Conservation (phyloP, 208 protist genomes). For the Crithidia expoeki region DNA sequence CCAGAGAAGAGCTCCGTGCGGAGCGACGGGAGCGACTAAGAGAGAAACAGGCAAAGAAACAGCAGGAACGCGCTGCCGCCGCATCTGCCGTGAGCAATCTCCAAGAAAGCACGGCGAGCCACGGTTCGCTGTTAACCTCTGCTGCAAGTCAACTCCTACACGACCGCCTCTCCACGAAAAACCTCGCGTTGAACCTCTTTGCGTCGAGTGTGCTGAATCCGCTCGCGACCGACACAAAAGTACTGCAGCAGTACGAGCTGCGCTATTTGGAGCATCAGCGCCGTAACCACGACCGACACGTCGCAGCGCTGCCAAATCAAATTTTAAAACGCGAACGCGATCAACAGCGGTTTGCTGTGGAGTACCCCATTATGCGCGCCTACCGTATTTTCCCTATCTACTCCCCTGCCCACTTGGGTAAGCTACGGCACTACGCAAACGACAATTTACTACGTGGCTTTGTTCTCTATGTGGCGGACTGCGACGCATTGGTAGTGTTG, state of each 20-base stretch:
- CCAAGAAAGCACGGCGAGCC: not conserved
- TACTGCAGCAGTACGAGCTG: constrained; percentile 77
- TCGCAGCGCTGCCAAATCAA: constrained; percentile 74
- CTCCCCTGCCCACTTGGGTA: constrained; percentile 58
- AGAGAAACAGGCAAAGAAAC: constrained; percentile 51
- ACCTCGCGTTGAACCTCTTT: constrained; percentile 64
- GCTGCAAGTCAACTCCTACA: constrained; percentile 25
- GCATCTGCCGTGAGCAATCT: not conserved
- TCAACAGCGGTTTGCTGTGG: constrained; percentile 54
- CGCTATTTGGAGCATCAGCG: constrained; percentile 77
- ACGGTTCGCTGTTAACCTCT: constrained; percentile 9
- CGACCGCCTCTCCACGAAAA: constrained; percentile 71
- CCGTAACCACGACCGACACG: constrained; percentile 82
- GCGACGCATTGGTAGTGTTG: constrained; percentile 75
- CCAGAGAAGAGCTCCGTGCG: constrained; percentile 64
- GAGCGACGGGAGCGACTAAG: constrained; percentile 63
- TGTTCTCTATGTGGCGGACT: constrained; percentile 61
- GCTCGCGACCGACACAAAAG: constrained; percentile 57
- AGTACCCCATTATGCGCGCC: constrained; percentile 61
- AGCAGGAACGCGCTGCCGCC: constrained; percentile 41
- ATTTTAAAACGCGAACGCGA: constrained; percentile 70
- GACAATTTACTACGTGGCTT: constrained; percentile 78
- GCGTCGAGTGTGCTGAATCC: constrained; percentile 74
- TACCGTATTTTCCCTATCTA: constrained; percentile 80
- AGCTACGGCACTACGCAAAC: constrained; percentile 82